Conservation (phyloP, 495 filamentous ascomycete genomes). For the Penicillium tannophilum region DNA sequence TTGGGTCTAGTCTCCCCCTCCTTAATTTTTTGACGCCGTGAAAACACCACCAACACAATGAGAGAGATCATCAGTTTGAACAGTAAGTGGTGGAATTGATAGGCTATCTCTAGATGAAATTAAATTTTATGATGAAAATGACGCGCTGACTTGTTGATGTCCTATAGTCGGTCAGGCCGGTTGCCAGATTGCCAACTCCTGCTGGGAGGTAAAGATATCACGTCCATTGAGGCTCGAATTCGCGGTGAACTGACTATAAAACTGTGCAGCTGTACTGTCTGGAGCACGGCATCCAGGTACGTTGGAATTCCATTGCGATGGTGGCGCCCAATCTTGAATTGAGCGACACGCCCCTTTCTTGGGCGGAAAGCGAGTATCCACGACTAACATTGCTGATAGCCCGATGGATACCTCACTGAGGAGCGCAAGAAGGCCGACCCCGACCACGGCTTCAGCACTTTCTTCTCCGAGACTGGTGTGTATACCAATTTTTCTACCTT, state of each 20-base stretch:
- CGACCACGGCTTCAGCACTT: slow-evolving; percentile 98
- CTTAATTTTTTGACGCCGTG: slow-evolving; percentile 37
- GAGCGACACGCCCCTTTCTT: slow-evolving; percentile 22
- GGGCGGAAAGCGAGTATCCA: slow-evolving; percentile 24
- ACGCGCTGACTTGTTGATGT: slow-evolving; percentile 25
- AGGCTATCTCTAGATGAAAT: background rate
- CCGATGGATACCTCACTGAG: slow-evolving; percentile 97
- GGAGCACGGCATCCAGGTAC: slow-evolving; percentile 98
- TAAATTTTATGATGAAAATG: slow-evolving; percentile 1
- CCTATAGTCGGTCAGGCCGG: slow-evolving; percentile 94
- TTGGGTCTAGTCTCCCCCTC: slow-evolving; percentile 36
- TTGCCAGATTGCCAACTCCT: slow-evolving; percentile 99
- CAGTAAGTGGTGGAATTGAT: slow-evolving; percentile 60
- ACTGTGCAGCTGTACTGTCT: slow-evolving; percentile 90
- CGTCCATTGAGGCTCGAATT: slow-evolving; percentile 17
- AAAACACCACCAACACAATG: slow-evolving; percentile 65
- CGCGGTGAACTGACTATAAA: slow-evolving; percentile 30
- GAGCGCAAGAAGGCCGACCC: slow-evolving; percentile 95
- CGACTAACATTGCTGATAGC: slow-evolving; percentile 55
- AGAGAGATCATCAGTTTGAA: slow-evolving; percentile 99
- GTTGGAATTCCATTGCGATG: slow-evolving; percentile 31
- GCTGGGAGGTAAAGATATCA: slow-evolving; percentile 84
- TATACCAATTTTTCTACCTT: slow-evolving; percentile 16
- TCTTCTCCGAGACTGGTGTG: slow-evolving; percentile 99
- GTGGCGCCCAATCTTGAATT: slow-evolving; percentile 22